Evolutionary conservation across 495 filamentous ascomycete genomes (phyloP).

Genomic region (Penicillium ucsense): DNA sequence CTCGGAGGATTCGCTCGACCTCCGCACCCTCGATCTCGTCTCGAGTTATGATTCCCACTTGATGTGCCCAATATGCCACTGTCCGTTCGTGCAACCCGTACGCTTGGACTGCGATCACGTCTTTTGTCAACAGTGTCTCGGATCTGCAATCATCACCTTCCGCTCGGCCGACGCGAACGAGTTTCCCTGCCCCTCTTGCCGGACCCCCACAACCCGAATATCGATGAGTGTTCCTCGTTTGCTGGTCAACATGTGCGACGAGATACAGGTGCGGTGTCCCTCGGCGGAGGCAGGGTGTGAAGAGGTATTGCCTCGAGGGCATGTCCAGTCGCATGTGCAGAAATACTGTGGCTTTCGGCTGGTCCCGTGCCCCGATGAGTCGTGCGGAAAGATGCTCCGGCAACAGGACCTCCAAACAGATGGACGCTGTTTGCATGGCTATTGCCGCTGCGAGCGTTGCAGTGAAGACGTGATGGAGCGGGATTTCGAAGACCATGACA

Average conservation of each 20-base stretch:
- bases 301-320: slow-evolving; percentile 50
- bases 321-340: slow-evolving; percentile 63
- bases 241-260: slow-evolving; percentile 62
- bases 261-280: slow-evolving; percentile 64
- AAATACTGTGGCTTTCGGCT: slow-evolving; percentile 62
- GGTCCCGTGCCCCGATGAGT: slow-evolving; percentile 49
- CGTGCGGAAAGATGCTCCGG: slow-evolving; percentile 41
- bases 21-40: slow-evolving; percentile 62
- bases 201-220: slow-evolving; percentile 26
- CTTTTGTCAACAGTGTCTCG: slow-evolving; percentile 67
- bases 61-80: slow-evolving; percentile 75
- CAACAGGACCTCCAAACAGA: slow-evolving; percentile 34
- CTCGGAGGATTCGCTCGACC: slow-evolving; percentile 42
- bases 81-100: slow-evolving; percentile 62
- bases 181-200: slow-evolving; percentile 39
- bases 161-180: slow-evolving; percentile 28
- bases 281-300: slow-evolving; percentile 52
- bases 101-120: slow-evolving; percentile 63
- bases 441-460: slow-evolving; percentile 46
- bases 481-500: slow-evolving; percentile 43
- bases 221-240: slow-evolving; percentile 41
- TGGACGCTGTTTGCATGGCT: slow-evolving; percentile 45
- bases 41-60: slow-evolving; percentile 63
- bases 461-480: slow-evolving; percentile 43
- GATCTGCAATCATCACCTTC: slow-evolving; percentile 43